Conservation (phyloP, 495 filamentous ascomycete genomes). For the Filosporella fistucella region DNA sequence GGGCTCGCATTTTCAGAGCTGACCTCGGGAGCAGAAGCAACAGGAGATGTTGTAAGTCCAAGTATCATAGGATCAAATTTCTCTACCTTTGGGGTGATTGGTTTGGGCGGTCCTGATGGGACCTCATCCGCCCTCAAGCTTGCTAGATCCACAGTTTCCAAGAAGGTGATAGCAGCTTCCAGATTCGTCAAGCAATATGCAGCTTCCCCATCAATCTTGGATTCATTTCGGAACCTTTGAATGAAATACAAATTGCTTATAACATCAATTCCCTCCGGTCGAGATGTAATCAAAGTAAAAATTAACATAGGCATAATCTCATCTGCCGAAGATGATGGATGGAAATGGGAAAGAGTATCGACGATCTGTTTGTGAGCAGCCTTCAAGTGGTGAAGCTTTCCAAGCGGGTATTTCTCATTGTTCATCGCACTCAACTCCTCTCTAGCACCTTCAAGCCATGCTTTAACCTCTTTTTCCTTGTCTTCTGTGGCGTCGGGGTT, state of each 20-base stretch:
- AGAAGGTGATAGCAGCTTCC: constrained; percentile 89
- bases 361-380: constrained; percentile 91
- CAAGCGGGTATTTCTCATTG: constrained; percentile 77
- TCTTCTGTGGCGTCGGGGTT: constrained; percentile 42
- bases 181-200: constrained; percentile 96
- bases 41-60: constrained; percentile 28
- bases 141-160: constrained; percentile 96
- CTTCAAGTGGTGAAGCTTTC: constrained; percentile 87
- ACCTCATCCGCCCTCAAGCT: constrained; percentile 82
- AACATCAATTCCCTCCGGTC: constrained; percentile 78
- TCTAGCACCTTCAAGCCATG: constrained; percentile 68
- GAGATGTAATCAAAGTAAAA: constrained; percentile 87
- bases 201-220: constrained; percentile 84
- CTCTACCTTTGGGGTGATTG: constrained; percentile 44
- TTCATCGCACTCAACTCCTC: constrained; percentile 79
- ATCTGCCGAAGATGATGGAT: constrained; percentile 91
- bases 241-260: constrained; percentile 94
- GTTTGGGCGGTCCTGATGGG: constrained; percentile 56
- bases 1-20: constrained; percentile 14
- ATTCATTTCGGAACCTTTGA: constrained; percentile 84
- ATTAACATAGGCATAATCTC: constrained; percentile 96
- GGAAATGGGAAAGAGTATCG: constrained; percentile 69
- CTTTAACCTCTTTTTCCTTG: constrained; percentile 65
- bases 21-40: constrained; percentile 15
- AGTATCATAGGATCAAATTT: constrained; percentile 24